Conservation (phyloP, 2,329 filamentous ascomycete species). For the Talaromyces sp. region DNA sequence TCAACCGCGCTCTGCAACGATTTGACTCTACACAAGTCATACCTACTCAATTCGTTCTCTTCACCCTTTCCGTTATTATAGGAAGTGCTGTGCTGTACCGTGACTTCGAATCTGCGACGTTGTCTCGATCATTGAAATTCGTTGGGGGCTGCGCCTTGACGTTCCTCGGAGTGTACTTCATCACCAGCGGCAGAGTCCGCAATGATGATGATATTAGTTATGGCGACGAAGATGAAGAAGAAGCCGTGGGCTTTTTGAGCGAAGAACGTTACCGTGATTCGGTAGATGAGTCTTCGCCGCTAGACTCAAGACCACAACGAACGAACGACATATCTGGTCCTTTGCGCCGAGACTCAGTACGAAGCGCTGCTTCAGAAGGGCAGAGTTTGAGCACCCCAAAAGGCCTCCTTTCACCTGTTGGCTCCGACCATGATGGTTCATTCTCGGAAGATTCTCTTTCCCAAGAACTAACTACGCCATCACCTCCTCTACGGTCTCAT, state of each 20-base stretch:
- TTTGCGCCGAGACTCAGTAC: slow-evolving; percentile 32
- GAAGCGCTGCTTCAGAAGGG: slow-evolving; percentile 35
- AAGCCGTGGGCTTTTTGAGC: slow-evolving; percentile 43
- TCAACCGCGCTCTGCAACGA: slow-evolving; percentile 84
- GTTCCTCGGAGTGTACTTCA: slow-evolving; percentile 95
- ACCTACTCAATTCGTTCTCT: slow-evolving; percentile 94
- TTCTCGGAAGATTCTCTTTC: slow-evolving; percentile 34
- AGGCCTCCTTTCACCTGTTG: slow-evolving; percentile 33
- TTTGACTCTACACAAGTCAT: slow-evolving; percentile 99
- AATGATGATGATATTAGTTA: slow-evolving; percentile 62
- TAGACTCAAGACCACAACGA: slow-evolving; percentile 25
- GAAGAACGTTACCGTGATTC: slow-evolving; percentile 40
- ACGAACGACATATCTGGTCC: slow-evolving; percentile 23
- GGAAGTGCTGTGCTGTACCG: slow-evolving; percentile 91
- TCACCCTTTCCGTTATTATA: slow-evolving; percentile 91
- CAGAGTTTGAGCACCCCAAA: slow-evolving; percentile 36
- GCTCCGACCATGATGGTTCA: slow-evolving; percentile 35
- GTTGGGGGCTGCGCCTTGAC: slow-evolving; percentile 86
- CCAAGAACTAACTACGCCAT: slow-evolving; percentile 28
- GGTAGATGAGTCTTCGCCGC: slow-evolving; percentile 32
- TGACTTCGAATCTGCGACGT: slow-evolving; percentile 83
- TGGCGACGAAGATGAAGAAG: slow-evolving; percentile 64
- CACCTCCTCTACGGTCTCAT: slow-evolving; percentile 32
- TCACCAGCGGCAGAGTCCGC: slow-evolving; percentile 75
- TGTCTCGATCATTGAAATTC: slow-evolving; percentile 76